Conservation (phyloP, 805 yeast species). For the Starmerella sp. region DNA sequence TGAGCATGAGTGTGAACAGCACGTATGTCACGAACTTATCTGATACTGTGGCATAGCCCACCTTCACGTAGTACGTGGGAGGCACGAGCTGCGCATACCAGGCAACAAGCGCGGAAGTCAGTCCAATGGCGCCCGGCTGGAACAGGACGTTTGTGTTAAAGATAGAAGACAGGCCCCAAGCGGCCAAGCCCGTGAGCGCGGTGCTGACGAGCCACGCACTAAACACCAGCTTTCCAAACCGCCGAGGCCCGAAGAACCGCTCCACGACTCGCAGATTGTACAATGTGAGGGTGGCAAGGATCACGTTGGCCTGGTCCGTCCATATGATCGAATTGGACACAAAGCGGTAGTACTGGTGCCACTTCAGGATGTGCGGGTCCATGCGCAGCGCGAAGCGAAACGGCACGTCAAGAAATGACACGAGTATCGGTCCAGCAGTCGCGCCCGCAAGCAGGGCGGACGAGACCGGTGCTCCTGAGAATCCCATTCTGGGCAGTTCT, state of each 20-base stretch:
- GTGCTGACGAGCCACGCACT: not conserved
- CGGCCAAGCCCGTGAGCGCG: not conserved
- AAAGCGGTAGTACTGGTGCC: not conserved
- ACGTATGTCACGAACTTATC: not conserved
- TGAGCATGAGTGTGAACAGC: not conserved
- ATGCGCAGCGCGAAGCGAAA: not conserved
- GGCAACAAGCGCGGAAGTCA: not conserved
- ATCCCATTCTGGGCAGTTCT: not conserved
- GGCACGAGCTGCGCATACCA: not conserved
- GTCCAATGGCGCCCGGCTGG: not conserved
- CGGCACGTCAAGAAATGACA: not conserved
- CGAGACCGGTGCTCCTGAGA: not conserved
- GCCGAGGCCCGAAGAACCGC: not conserved
- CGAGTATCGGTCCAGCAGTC: not conserved
- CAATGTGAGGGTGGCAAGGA: not conserved
- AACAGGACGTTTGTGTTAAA: not conserved
- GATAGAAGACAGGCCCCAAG: not conserved
- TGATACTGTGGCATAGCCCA: not conserved
- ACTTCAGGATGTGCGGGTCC: not conserved
- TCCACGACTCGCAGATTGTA: not conserved
- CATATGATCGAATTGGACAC: not conserved
- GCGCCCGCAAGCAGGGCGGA: not conserved
- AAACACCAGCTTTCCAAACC: not conserved
- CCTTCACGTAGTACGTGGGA: not conserved
- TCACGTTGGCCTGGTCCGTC: not conserved